Evolutionary conservation across 345 rosid species (phyloP).

Genomic region (Citrus unshiu): DNA sequence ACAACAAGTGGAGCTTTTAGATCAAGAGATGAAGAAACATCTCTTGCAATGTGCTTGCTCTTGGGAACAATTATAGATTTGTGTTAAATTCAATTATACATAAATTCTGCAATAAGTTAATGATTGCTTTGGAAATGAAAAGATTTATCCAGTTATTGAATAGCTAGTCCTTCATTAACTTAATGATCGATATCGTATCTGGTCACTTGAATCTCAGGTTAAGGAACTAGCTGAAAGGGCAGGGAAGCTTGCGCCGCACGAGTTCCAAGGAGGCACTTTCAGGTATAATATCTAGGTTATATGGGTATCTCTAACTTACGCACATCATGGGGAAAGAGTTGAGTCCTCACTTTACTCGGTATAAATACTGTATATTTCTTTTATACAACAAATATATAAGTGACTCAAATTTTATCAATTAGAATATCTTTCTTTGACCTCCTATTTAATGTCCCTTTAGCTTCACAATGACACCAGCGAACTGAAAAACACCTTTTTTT

Average conservation of each 20-base stretch:
- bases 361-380: not conserved
- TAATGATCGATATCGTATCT: too few species aligned
- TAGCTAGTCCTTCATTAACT: not conserved
- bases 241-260: conserved; percentile 86
- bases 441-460: not conserved
- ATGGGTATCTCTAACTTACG: not conserved
- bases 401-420: not conserved
- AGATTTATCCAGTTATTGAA: not conserved
- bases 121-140: not conserved
- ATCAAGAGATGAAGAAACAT: too few species aligned
- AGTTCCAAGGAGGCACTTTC: conserved; percentile 98
- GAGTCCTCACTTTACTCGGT: not conserved
- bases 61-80: not conserved
- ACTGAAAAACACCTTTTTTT: not conserved
- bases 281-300: conserved; percentile 37
- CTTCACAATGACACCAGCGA: not conserved
- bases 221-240: conserved; percentile 87
- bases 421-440: too few species aligned
- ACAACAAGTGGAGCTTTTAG: too few species aligned
- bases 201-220: conserved; percentile 42
- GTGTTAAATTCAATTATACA: not conserved
- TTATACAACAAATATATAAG: not conserved
- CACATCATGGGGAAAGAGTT: not conserved
- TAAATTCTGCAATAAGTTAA: not conserved
- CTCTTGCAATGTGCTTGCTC: not conserved